Percentiles rank a stretch among this genome's conserved stretches.
Conservation (phyloP, 192 early-diverging fungal species). For the Coemansia sp. region DNA sequence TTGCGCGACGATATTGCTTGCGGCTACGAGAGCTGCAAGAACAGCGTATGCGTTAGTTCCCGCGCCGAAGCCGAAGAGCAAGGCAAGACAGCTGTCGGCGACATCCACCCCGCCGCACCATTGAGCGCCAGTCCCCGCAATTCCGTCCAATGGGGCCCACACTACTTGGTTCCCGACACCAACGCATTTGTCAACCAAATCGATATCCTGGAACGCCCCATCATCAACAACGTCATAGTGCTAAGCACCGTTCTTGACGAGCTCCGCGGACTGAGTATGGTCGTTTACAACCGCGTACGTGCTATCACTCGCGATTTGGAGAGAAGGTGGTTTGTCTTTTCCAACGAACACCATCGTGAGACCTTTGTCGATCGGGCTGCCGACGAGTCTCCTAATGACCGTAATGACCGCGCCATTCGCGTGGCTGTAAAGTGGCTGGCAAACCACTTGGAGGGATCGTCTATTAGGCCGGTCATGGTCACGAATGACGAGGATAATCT, state of each 20-base stretch:
- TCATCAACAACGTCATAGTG: constrained; percentile 89
- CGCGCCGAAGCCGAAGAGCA: constrained; percentile 22
- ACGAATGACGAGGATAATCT: constrained; percentile 93
- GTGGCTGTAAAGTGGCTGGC: constrained; percentile 84
- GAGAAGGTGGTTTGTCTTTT: constrained; percentile 92
- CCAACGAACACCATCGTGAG: constrained; percentile 92
- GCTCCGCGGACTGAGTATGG: constrained; percentile 77
- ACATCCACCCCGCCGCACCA: constrained; percentile 15
- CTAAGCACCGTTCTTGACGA: constrained; percentile 95
- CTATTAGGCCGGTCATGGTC: constrained; percentile 69
- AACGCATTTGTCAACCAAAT: constrained; percentile 94
- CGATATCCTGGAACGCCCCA: constrained; percentile 90
- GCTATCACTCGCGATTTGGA: constrained; percentile 70
- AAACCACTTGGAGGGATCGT: constrained; percentile 63
- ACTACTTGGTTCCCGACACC: constrained; percentile 94
- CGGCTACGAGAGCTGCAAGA: constrained; percentile 32
- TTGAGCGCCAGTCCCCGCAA: constrained; percentile 59
- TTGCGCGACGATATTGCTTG: constrained; percentile 95
- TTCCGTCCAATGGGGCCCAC: constrained; percentile 59
- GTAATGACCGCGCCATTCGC: constrained; percentile 96
- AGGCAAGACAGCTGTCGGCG: neutral
- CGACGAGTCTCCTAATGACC: constrained; percentile 90
- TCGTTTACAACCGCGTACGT: constrained; percentile 82
- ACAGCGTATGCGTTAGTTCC: constrained; percentile 32
- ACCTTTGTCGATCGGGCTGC: constrained; percentile 83